Evolutionary conservation across 164 flowering plant genomes (phyloP).

Genomic region (Liquidambar formosana): DNA sequence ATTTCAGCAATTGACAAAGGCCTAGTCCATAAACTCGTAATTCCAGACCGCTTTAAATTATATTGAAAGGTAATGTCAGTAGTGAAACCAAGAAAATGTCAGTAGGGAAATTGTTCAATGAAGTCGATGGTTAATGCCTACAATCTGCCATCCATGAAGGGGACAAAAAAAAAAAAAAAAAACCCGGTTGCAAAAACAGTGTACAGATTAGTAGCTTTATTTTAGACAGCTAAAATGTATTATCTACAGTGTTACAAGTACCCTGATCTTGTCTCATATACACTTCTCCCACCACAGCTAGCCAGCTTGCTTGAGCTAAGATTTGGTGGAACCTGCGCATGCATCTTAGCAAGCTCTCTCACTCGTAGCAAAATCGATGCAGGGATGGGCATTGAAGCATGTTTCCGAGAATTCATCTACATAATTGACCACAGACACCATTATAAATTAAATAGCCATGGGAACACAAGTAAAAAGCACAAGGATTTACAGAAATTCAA

Average conservation of each 20-base stretch:
- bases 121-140: too few species aligned
- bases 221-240: slow-evolving; percentile 11
- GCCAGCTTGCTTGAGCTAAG: slow-evolving; percentile 37
- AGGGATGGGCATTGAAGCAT: slow-evolving; percentile 70
- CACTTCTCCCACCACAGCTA: slow-evolving; percentile 29
- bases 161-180: too few species aligned
- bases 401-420: slow-evolving; percentile 65
- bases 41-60: too few species aligned
- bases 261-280: slow-evolving; percentile 50
- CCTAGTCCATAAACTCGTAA: too few species aligned
- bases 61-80: too few species aligned
- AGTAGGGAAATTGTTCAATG: too few species aligned
- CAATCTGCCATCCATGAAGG: too few species aligned
- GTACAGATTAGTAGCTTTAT: slow-evolving; percentile 1
- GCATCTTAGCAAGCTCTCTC: slow-evolving; percentile 86
- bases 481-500: background rate
- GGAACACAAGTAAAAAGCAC: background rate
- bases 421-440: background rate
- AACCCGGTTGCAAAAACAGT: too few species aligned
- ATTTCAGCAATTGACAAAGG: too few species aligned
- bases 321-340: slow-evolving; percentile 46
- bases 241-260: slow-evolving; percentile 48
- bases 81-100: too few species aligned
- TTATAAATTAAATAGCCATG: too few species aligned
- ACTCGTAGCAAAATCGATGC: slow-evolving; percentile 60